These are phyloP conservation scores for Macaranga tanarius DNA, from an alignment of 441 rosid species.

Conservation along the genomic window DNA sequence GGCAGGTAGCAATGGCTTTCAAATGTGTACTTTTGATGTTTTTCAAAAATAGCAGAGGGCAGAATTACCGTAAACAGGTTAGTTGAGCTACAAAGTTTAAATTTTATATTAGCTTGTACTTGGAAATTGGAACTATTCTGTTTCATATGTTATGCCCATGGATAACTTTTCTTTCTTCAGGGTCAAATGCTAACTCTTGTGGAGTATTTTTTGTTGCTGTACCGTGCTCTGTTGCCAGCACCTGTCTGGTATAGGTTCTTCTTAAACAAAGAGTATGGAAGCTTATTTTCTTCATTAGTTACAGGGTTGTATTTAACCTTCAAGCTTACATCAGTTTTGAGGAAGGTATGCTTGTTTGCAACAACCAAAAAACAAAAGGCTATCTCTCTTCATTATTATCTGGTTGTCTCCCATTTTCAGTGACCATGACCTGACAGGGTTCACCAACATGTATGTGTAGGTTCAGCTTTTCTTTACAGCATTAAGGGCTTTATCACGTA, in stretches of 20 bases:
- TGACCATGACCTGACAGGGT: background rate
- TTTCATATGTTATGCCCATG: constrained; percentile 1
- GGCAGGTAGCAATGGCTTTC: constrained; percentile 55
- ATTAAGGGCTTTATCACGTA: constrained; percentile 49
- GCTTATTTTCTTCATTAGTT: constrained; percentile 59
- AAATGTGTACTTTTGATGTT: constrained; percentile 56
- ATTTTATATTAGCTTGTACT: background rate
- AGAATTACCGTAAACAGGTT: constrained; percentile 60
- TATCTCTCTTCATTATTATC: background rate
- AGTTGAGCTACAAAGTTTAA: background rate
- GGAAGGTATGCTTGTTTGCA: constrained; percentile 44
- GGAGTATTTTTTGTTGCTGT: constrained; percentile 53
- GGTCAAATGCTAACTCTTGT: constrained; percentile 59
- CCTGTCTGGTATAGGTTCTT: constrained; percentile 71
- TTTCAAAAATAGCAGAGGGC: constrained; percentile 59
- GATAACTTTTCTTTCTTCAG: constrained; percentile 30
- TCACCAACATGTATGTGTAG: constrained; percentile 28
- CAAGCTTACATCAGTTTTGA: constrained; percentile 59
- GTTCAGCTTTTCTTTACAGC: constrained; percentile 61
- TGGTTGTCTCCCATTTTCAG: background rate
- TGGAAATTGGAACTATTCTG: background rate
- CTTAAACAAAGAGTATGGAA: constrained; percentile 65
- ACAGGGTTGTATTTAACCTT: constrained; percentile 62
- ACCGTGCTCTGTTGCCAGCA: constrained; percentile 61
- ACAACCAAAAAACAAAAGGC: background rate